Evolutionary conservation across 495 filamentous ascomycete species (phyloP), one percentile per base, ranked within the genome.

Genomic region (Bombardia bombarda): DNA sequence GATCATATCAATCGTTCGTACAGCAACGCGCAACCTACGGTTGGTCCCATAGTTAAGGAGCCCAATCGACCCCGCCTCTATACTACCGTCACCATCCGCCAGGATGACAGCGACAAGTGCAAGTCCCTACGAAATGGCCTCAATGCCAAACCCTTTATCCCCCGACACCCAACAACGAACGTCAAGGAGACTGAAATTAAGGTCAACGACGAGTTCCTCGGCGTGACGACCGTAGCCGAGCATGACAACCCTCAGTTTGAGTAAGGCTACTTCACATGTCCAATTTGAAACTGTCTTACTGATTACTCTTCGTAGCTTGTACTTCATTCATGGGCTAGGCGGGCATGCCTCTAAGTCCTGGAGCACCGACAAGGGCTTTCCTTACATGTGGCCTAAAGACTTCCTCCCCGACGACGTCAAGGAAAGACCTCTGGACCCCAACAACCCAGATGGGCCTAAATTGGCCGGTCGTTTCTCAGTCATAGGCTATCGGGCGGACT

Each of bases 281-380:
- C 32, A 24, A 18, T n/a, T n/a, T n/a, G n/a, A n/a, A n/a, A n/a
- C n/a, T n/a, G n/a, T n/a, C n/a, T n/a, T n/a, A n/a, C n/a, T n/a
- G n/a, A n/a, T n/a, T n/a, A 13, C 10, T 22, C 13, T 12, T n/a
- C 36, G 14, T 43, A 51, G 48, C 17, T 18, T 51, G 19, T 51
- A 51, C 21, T 51, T 51, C 13, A 38, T 51, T 17, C 48, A 51
- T 38, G 48, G 48, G 8, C 48, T 51, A 14, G 48, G 48, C 16
- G 48, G 48, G 3, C 48, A 51, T 46, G 48, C 48, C 14, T 46
- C 47, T 32, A 42, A 13, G 10, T 38, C 43, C 21, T 51, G 48
- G 48, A 38, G 38, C 31, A 46, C 43, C 3, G 48, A 42, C 24
- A 41, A 36, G 26, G 48, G 18, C 19, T 37, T 28, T 25, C 46